Conservation (phyloP, 495 filamentous ascomycete species). For the Hyaloscypha bicolor region DNA sequence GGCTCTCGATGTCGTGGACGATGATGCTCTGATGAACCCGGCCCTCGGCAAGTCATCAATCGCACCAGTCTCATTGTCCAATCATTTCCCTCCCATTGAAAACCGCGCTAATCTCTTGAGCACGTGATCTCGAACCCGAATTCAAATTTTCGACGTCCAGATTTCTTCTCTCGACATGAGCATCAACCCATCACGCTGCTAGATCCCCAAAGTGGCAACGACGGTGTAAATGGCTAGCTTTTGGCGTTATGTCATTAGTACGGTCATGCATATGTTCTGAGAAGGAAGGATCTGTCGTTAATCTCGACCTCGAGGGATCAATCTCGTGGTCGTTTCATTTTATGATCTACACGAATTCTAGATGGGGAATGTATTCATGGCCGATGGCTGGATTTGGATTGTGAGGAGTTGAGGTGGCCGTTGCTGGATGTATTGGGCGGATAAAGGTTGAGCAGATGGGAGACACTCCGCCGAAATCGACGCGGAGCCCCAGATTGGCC, state of each 20-base stretch:
- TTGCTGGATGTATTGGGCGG: neutral
- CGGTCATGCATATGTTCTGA: conserved; percentile 49
- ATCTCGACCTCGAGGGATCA: conserved; percentile 53
- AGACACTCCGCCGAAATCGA: neutral
- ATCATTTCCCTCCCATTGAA: neutral
- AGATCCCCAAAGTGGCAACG: conserved; percentile 37
- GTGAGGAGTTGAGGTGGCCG: neutral
- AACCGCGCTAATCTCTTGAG: conserved; percentile 2
- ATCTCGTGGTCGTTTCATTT: conserved; percentile 59
- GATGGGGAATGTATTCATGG: neutral
- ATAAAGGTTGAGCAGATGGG: neutral
- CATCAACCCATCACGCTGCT: conserved; percentile 46
- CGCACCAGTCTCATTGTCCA: neutral
- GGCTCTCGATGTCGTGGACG: conserved; percentile 26
- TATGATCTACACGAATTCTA: conserved; percentile 52
- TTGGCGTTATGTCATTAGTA: conserved; percentile 44
- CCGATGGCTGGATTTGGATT: neutral
- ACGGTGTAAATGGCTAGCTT: conserved; percentile 39
- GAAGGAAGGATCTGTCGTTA: conserved; percentile 60
- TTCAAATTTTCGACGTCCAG: conserved; percentile 23
- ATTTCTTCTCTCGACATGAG: conserved; percentile 47
- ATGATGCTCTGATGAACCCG: conserved; percentile 14
- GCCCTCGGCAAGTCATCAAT: conserved; percentile 25
- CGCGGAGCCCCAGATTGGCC: no score
- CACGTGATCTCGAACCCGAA: conserved; percentile 6